A percentile compares a stretch with the other conserved stretches of the same genome.
phyloP scores from a whole-genome alignment of 2,329 filamentous ascomycete genomes.

The Thielaviopsis punctulata region DNA sequence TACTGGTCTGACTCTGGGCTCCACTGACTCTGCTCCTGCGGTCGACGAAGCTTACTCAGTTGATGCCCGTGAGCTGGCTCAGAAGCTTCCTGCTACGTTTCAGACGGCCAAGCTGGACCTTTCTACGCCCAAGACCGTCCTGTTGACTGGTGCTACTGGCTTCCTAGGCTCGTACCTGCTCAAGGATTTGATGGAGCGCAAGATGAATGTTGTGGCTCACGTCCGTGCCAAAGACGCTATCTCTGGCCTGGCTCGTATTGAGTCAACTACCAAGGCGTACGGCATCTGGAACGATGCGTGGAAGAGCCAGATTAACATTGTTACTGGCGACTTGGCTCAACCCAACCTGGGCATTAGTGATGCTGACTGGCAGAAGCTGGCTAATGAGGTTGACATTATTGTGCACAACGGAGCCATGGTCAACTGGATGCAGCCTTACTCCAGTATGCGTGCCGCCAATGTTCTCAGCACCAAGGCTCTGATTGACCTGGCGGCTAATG shows the following conservation, averaged over 20 bases:
- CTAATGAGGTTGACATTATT: constrained; percentile 50
- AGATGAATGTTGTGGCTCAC: constrained; percentile 50
- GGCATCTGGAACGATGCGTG: constrained; percentile 61
- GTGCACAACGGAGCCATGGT: constrained; percentile 71
- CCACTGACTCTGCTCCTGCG: constrained; percentile 11
- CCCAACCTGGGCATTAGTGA: constrained; percentile 56
- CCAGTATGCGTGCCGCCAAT: constrained; percentile 53
- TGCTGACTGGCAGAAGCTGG: constrained; percentile 45
- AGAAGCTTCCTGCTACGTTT: constrained; percentile 28
- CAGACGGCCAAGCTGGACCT: constrained; percentile 16
- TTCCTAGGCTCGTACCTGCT: constrained; percentile 75
- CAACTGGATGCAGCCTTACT: constrained; percentile 70
- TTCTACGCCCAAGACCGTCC: constrained; percentile 36
- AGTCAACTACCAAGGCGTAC: constrained; percentile 54
- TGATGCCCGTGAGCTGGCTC: constrained; percentile 32
- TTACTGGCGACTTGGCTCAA: constrained; percentile 58
- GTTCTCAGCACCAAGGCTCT: constrained; percentile 66
- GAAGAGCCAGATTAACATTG: constrained; percentile 44
- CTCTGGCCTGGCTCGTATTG: constrained; percentile 46
- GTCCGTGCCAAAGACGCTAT: constrained; percentile 50
- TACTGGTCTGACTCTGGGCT: constrained; percentile 18
- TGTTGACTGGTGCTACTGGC: constrained; percentile 77
- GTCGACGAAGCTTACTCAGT: constrained; percentile 29
- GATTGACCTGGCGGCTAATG: constrained; percentile 56
- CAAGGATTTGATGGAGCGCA: constrained; percentile 51